These are phyloP conservation scores for Elaeis guineensis DNA, from an alignment of 176 grass and related monocot genomes.

Conservation along the genomic window DNA sequence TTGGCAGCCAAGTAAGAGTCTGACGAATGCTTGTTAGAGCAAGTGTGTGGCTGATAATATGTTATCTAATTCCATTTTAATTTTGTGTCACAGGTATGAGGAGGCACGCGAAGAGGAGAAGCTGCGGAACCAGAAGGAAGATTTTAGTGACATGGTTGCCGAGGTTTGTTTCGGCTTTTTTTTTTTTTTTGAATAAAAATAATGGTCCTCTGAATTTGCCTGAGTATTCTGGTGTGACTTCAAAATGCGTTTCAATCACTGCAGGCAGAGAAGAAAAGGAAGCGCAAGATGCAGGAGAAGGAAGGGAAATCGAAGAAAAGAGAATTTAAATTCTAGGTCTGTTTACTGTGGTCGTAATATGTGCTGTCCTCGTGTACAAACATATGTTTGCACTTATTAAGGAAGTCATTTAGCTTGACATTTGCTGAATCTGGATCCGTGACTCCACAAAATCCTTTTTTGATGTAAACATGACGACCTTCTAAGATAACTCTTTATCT, in stretches of 20 bases:
- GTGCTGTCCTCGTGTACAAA: too few species aligned
- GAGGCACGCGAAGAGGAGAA: constrained; percentile 88
- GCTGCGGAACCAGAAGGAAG: constrained; percentile 85
- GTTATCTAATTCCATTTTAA: not conserved
- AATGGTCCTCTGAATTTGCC: not conserved
- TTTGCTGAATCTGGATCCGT: too few species aligned
- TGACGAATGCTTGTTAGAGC: not conserved
- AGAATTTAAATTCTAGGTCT: constrained; percentile 86
- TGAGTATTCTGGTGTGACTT: not conserved
- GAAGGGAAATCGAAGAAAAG: constrained; percentile 93
- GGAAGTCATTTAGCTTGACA: too few species aligned
- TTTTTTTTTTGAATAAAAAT: not conserved
- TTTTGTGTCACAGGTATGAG: constrained; percentile 45
- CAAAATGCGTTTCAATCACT: not conserved
- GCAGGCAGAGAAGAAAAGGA: constrained; percentile 87
- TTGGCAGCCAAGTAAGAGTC: constrained; percentile 82
- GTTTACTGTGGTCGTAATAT: too few species aligned
- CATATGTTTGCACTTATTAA: too few species aligned
- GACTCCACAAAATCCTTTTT: too few species aligned
- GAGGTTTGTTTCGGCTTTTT: constrained; percentile 30
- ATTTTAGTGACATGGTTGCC: constrained; percentile 97
- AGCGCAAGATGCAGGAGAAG: constrained; percentile 70
- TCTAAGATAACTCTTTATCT: too few species aligned
- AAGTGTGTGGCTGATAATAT: too few species aligned
- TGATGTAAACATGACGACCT: too few species aligned